Conservation (phyloP, 1,284 basidiomycete species). For the Rhodotorula sp. region DNA sequence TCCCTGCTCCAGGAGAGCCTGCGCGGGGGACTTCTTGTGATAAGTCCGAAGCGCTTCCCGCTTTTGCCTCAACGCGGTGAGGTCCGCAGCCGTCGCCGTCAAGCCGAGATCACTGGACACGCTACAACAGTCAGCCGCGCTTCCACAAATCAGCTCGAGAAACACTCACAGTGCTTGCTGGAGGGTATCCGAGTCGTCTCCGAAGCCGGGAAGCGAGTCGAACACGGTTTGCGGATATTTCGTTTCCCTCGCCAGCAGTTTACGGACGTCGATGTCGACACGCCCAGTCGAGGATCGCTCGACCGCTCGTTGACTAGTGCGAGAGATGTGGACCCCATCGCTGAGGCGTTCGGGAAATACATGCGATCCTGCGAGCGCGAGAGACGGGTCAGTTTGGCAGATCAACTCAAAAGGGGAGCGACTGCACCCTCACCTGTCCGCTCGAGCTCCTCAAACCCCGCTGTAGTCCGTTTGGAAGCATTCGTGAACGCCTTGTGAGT, state of each 20-base stretch:
- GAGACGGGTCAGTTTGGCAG: not conserved
- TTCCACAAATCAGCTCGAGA: too few relatives aligned
- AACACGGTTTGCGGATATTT: not conserved
- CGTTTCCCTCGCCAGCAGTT: not conserved
- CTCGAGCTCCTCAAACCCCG: not conserved
- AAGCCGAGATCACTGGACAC: not conserved
- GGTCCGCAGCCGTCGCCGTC: not conserved
- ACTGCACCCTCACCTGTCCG: not conserved
- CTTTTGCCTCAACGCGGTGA: not conserved
- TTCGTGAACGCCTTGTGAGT: not conserved
- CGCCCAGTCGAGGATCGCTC: too few relatives aligned
- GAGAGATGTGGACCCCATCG: constrained; percentile 14
- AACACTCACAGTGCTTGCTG: not conserved
- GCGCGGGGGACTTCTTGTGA: not conserved
- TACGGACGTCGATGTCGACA: not conserved
- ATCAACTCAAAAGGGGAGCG: not conserved
- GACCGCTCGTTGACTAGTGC: not conserved
- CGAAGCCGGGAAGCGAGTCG: not conserved
- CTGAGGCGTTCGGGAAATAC: not conserved
- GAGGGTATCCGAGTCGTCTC: not conserved
- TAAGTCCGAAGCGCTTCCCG: not conserved
- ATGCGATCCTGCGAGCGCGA: not conserved
- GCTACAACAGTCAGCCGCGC: too few relatives aligned
- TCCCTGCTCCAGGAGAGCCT: not conserved
- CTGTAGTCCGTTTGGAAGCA: not conserved